phyloP scores from a whole-genome alignment of 2,329 filamentous ascomycete species.

The Clonostachys rhizophaga region DNA sequence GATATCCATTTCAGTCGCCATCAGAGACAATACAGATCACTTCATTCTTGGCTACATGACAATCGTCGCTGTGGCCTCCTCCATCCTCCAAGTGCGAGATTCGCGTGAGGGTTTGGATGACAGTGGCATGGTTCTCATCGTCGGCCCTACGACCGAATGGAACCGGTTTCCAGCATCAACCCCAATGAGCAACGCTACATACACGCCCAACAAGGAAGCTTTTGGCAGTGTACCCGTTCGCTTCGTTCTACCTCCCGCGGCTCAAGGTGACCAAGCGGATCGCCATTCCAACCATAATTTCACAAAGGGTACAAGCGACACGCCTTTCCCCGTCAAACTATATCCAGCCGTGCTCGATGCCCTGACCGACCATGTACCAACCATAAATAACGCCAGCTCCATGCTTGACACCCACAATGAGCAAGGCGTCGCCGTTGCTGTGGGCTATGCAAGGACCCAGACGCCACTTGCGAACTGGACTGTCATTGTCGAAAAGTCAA shows the following conservation, averaged over 20 bases:
- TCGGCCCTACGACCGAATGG: constrained; percentile 61
- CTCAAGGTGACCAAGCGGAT: constrained; percentile 27
- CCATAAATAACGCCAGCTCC: constrained; percentile 64
- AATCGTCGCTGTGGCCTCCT: constrained; percentile 63
- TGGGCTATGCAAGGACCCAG: constrained; percentile 72
- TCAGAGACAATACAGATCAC: constrained; percentile 56
- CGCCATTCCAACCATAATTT: constrained; percentile 50
- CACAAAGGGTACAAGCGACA: constrained; percentile 27
- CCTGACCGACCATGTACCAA: constrained; percentile 44
- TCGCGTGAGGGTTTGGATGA: constrained; percentile 66
- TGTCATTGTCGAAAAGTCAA: constrained; percentile 72
- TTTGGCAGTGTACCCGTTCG: constrained; percentile 43
- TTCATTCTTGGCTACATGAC: constrained; percentile 82
- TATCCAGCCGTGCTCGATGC: constrained; percentile 62
- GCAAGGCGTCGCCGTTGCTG: constrained; percentile 61
- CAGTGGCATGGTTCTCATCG: constrained; percentile 65
- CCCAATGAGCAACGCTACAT: constrained; percentile 41
- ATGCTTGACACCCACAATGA: constrained; percentile 70
- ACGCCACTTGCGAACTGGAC: constrained; percentile 75
- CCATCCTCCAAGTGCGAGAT: constrained; percentile 56
- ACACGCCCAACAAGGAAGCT: constrained; percentile 23
- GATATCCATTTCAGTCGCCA: constrained; percentile 75
- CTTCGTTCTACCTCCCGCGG: constrained; percentile 55
- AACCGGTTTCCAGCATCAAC: constrained; percentile 55
- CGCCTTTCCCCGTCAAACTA: constrained; percentile 50